Base-by-base conservation (phyloP, 768 basidiomycete species). In the Glaciozyma antarctica region DNA sequence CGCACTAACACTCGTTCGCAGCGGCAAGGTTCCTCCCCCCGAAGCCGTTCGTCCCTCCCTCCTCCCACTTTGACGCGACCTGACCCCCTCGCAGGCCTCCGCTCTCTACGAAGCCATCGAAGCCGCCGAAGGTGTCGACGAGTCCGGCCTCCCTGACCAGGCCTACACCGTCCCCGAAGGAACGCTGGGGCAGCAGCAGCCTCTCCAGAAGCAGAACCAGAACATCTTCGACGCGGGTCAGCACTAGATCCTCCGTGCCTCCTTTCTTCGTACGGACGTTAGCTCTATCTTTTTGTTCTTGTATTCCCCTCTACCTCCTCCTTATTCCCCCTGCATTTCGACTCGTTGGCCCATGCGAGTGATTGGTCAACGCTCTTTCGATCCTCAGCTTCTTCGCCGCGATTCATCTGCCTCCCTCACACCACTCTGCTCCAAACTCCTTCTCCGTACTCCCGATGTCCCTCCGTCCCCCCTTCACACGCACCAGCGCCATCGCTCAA, bases 81-180 rank as follows among this genome's bases (percentile, higher is more conserved):
- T 44, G 34, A 30, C 38, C 22, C 34, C 9, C 28, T 5, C 28
- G 47, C 65, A 63, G 65, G 92, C 92, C 1, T 88, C 88, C 41
- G 82, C 82, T 69, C 76, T 97, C 69, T 98, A 98, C 77, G 94
- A 98, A 75, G 86, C 97, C 73, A 94, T 99, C 71, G 94, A 98
- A 78, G 75, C 76, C 63, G 75, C 77, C 34, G 76, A 75, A 66
- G 69, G 58, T 32, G 67, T 79, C 58, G 78, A 79, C 71, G 78
- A 79, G 66, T 66, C 75, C 2, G 69, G 67, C 32, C 66, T 79
- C 1, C 78, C 78, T 10, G 60, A 73, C 5, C 61, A 75, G 52
- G 77, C 75, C 0, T 78, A 75, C 66, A 73, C 76, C 32, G 76
- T 77, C 9, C 73, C 73, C 10, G 71, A 73, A 13, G 65, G 65